phyloP scores from a whole-genome alignment of 2,329 filamentous ascomycete species.

The Aspergillus pseudoterreus region DNA sequence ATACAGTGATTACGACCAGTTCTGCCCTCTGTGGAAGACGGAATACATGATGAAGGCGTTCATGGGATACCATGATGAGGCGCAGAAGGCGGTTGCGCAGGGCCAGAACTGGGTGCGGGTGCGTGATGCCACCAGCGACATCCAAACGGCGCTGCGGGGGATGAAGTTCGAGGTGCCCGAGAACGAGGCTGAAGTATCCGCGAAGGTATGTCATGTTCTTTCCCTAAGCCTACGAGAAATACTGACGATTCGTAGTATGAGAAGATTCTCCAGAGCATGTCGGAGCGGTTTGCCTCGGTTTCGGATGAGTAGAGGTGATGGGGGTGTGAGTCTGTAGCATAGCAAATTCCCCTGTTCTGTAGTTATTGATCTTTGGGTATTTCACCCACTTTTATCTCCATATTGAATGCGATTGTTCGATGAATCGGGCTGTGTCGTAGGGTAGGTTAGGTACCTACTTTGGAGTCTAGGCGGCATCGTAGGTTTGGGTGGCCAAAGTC shows the following conservation, averaged over 20 bases:
- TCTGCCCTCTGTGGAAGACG: conserved; percentile 99
- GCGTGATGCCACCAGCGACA: conserved; percentile 80
- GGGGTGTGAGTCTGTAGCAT: conserved; percentile 24
- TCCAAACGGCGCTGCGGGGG: conserved; percentile 78
- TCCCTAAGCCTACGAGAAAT: conserved; percentile 1
- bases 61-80: conserved; percentile 96
- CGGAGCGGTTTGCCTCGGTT: conserved; percentile 95
- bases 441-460: background rate
- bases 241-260: conserved; percentile 69
- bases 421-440: background rate
- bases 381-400: conserved; percentile 1
- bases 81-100: conserved; percentile 89
- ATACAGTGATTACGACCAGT: conserved; percentile 98
- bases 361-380: conserved; percentile 23
- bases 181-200: conserved; percentile 73
- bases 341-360: conserved; percentile 33
- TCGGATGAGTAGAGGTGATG: conserved; percentile 72
- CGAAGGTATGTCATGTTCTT: conserved; percentile 62
- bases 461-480: conserved; percentile 12
- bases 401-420: conserved; percentile 1
- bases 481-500: conserved; percentile 13
- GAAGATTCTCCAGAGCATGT: conserved; percentile 83
- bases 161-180: conserved; percentile 96
- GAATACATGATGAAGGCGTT: conserved; percentile 99
- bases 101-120: conserved; percentile 92